Evolutionary conservation across 139 green algal species (phyloP), one percentile per base, ranked within the genome.

Genomic region (Chlorella sp.): DNA sequence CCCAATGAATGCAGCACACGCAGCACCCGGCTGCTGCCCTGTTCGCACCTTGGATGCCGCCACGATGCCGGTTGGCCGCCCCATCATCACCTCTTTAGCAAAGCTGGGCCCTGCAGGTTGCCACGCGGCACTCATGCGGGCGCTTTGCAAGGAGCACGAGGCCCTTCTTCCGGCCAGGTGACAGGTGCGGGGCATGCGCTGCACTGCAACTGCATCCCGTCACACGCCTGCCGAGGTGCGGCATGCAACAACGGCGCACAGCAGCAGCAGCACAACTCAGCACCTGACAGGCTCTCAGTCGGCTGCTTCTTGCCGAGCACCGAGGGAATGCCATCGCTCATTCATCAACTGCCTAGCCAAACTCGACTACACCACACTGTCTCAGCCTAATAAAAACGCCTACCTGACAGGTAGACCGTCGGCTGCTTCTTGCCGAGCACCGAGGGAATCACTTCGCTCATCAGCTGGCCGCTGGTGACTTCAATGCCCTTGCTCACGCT

Each of bases 401-500:
- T 41, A 83, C 77, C 77, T 34, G 77, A 83, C 24, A 83, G 86
- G 87, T 98, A 98, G 1, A 90, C 93, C 1, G 92, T 87, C 0
- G 96, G 97, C 85, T 99, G 96, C 73, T 94, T 91, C 75, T 93
- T 89, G 41, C 92, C 93, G 60, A 99, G 92, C 14, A 93, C 95
- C 14, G 62, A 89, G 17, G 93, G 92, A n/a, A 99, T 96, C 48
- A 99, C 76, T 77, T 99, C 94, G 28, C 88, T 92, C 96, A 99
- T 98, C 90, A 97, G 96, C 84, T 94, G 84, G 32, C 95, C 93
- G 0, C 86, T 97, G 48, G 88, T 91, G 36, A 96, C 86, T 85
- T 99, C 95, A 34, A 97, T 85, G 0, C 95, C 97, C 85, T 99
- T 99, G 90, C 88, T 95, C 28, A 99, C 94, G 60, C 92, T 98